These are phyloP conservation scores for Ophiocordyceps unilateralis DNA, from an alignment of 2,329 filamentous ascomycete genomes.

Conservation along the genomic window DNA sequence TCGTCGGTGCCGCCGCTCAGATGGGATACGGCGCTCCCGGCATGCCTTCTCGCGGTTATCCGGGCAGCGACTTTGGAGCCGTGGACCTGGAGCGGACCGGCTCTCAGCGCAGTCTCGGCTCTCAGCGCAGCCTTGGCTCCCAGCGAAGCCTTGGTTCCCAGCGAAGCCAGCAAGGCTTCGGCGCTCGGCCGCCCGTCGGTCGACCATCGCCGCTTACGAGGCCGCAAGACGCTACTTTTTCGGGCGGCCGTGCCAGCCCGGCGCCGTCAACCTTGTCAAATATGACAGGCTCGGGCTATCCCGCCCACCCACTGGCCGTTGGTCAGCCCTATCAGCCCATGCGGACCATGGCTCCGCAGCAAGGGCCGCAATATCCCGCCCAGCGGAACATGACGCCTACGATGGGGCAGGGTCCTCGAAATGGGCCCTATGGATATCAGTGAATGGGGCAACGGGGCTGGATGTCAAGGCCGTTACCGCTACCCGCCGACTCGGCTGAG, in stretches of 20 bases:
- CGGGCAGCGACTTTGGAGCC: constrained; percentile 7
- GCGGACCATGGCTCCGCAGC: constrained; percentile 18
- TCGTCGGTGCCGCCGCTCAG: constrained; percentile 39
- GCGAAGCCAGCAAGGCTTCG: not conserved
- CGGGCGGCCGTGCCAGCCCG: constrained; percentile 15
- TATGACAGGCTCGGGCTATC: constrained; percentile 7
- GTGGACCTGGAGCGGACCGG: constrained; percentile 12
- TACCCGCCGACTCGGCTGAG: too few relatives aligned
- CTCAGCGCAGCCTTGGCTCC: constrained; percentile 2
- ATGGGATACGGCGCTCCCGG: constrained; percentile 34
- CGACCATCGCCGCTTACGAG: constrained; percentile 5
- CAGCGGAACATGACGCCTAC: constrained; percentile 29
- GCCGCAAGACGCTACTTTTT: constrained; percentile 14
- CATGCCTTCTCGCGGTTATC: constrained; percentile 18
- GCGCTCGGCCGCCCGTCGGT: constrained; percentile 1
- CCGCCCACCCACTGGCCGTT: constrained; percentile 7
- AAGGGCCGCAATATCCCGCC: constrained; percentile 18
- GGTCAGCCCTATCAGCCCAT: constrained; percentile 9
- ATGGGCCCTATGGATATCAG: not conserved
- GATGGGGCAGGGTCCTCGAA: not conserved
- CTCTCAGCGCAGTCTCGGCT: constrained; percentile 16
- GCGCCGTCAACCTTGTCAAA: constrained; percentile 11
- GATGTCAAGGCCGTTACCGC: too few relatives aligned
- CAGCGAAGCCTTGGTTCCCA: not conserved
- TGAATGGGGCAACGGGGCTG: not conserved